Conservation (phyloP, 441 rosid species). For the Isatis lusitanica region DNA sequence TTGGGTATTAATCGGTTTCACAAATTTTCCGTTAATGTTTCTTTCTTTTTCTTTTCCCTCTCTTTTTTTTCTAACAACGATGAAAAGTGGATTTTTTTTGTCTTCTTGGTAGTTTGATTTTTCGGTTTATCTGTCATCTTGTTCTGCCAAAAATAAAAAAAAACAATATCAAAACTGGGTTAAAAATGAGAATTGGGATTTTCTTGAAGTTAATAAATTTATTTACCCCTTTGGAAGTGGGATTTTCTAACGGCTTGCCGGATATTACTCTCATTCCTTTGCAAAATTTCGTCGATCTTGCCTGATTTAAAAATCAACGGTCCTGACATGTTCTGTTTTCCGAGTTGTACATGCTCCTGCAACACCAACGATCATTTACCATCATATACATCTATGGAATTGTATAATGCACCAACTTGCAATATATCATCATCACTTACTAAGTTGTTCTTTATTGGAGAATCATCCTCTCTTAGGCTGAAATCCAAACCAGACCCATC, state of each 20-base stretch:
- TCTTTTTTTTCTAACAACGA: constrained; percentile 9
- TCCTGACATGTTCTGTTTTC: constrained; percentile 48
- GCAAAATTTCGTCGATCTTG: constrained; percentile 55
- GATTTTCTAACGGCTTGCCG: constrained; percentile 59
- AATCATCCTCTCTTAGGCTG: constrained; percentile 29
- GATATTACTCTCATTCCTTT: constrained; percentile 64
- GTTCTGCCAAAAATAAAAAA: constrained; percentile 13
- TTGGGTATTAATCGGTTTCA: neutral
- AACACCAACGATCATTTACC: neutral
- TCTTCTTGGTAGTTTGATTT: neutral
- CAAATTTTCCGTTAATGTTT: neutral
- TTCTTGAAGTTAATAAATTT: neutral
- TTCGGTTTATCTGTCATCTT: constrained; percentile 21
- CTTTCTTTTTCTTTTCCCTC: neutral
- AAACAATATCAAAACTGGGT: neutral
- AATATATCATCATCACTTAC: constrained; percentile 32
- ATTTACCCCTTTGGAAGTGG: constrained; percentile 48
- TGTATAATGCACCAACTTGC: neutral
- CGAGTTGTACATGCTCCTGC: constrained; percentile 31
- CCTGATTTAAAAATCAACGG: constrained; percentile 51
- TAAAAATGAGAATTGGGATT: neutral
- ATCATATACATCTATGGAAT: neutral
- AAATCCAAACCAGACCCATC: constrained; percentile 38
- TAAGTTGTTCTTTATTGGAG: constrained; percentile 30
- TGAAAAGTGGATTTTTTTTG: constrained; percentile 18